Percentiles rank a stretch among this genome's conserved stretches.
These are phyloP conservation scores for Podila clonocystis DNA, from an alignment of 192 early-diverging fungal genomes.

Conservation along the genomic window DNA sequence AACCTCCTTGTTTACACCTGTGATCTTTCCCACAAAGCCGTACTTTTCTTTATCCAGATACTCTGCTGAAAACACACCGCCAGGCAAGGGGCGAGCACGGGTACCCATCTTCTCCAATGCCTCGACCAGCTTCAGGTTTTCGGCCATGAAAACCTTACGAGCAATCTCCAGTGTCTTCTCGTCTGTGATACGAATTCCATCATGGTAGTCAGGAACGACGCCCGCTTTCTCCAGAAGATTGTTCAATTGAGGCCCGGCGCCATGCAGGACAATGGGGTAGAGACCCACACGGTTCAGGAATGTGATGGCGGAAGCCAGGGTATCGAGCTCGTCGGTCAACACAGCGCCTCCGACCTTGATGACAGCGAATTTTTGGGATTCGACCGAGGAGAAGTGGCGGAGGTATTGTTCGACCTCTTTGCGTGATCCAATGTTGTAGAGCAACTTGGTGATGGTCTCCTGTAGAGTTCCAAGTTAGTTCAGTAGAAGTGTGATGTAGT, in stretches of 20 bases:
- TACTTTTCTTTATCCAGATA: slow-evolving; percentile 97
- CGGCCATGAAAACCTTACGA: slow-evolving; percentile 91
- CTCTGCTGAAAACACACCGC: slow-evolving; percentile 96
- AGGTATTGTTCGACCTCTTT: slow-evolving; percentile 99
- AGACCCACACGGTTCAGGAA: slow-evolving; percentile 98
- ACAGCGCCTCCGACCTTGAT: slow-evolving; percentile 99
- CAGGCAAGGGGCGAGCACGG: slow-evolving; percentile 93
- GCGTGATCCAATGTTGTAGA: slow-evolving; percentile 99
- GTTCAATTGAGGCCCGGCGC: slow-evolving; percentile 98
- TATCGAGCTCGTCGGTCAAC: slow-evolving; percentile 95
- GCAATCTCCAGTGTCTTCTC: slow-evolving; percentile 93
- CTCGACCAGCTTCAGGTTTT: slow-evolving; percentile 98
- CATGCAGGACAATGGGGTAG: slow-evolving; percentile 98
- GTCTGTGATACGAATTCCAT: slow-evolving; percentile 98
- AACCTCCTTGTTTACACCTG: slow-evolving; percentile 88
- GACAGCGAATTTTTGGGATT: slow-evolving; percentile 99
- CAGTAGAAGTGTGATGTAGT: too few relatives aligned
- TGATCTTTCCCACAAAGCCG: slow-evolving; percentile 93
- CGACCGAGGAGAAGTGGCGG: slow-evolving; percentile 95
- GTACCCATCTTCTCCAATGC: slow-evolving; percentile 96
- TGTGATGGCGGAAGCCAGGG: slow-evolving; percentile 93
- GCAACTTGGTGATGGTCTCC: slow-evolving; percentile 87
- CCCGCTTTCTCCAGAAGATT: slow-evolving; percentile 86
- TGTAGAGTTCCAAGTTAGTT: slow-evolving; percentile 29
- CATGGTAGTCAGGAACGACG: slow-evolving; percentile 97